Base-by-base conservation (phyloP, 352 stramenopile species). In the Thraustochytrium sp. region DNA sequence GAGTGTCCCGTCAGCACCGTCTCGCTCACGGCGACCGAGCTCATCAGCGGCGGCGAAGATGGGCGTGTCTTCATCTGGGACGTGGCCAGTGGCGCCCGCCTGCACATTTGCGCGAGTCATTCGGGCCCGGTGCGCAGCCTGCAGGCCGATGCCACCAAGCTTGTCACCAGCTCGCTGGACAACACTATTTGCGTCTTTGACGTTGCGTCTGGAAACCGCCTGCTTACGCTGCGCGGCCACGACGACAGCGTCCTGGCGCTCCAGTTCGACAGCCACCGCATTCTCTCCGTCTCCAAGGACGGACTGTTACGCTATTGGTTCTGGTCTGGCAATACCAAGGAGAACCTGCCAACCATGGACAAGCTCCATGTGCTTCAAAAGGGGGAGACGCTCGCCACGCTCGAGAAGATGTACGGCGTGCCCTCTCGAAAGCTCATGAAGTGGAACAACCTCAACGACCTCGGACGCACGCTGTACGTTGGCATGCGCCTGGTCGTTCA, bases 141-240 rank as follows among this genome's bases (percentile, higher is more conserved):
- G 4, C 68, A 80, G 53, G 68, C 53, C 13, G 68, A 80, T 26
- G 42, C 68, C n/a, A 80, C 68, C 3, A 61, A 72, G 36, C 31
- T 80, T 46, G 68, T 80, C 5, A 65, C 36, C 44, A 34, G 36
- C 4, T 65, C 48, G 3, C 31, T 80, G 13, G 68, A 80, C 37
- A 29, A 68, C 34, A 80, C 68, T 2, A n/a, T 80, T 37, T 40
- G 46, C n/a, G 68, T 80, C 29, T 80, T 80, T 75, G 68, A 80
- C 23, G 37, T 48, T 65, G 63, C 68, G 3, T 55, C 68, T 21
- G 68, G 46, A 5, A 55, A 46, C 53, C 34, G 37, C 9, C 8
- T 80, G 44, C 68, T 80, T 5, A 80, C 68, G 34, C 68, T 80
- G 4, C 68, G 68, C 51, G 68, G 68, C 11, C 68, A 80, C 38